Base-by-base conservation (phyloP, 306 rosid species). In the Echinosophora koreensis region DNA sequence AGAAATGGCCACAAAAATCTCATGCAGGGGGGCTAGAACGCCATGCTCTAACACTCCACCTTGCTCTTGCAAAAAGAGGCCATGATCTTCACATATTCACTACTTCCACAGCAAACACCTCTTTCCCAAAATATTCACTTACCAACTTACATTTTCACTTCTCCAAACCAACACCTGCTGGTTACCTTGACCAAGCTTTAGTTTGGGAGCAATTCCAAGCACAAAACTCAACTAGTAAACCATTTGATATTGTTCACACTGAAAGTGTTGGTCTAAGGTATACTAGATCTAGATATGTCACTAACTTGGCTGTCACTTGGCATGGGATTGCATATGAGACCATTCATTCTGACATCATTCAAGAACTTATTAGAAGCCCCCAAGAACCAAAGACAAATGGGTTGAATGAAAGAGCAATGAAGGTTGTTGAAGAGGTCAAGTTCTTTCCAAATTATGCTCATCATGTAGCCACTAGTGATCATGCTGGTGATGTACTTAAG, bases 1-100 rank as follows among this genome's bases (percentile, higher is more conserved):
- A 84, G 89, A 89, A 88, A 86, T 92, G 97, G 95, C 93, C 95
- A 34, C 87, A 84, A 0, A 74, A 15, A 77, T 90, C 93, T 76
- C 90, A 72, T 3, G 93, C 90, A 0, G 90, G 95, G 1, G 95
- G 95, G 22, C 95, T 92, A 5, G 95, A 92, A 85, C 86, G 95
- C 66, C 97, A 90, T 38, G 93, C 97, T 57, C 63, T 82, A 44
- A 90, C 95, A 13, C 95, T 88, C 58, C 95, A 92, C 56, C 87
- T 88, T n/a, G 91, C 80, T 30, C 97, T 92, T 42, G 90, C 91
- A 14, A 78, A 77, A 84, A 89, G 93, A 71, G 95, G 93, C 67
- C 95, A 92, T 56, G 87, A 90, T 18, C 90, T 92, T 67, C 93
- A 92, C 73, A 81, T 90, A 73, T 92, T 92, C 86, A 90, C 97